phyloP scores from a whole-genome alignment of 768 basidiomycete genomes.

The Podaxis sp. region DNA sequence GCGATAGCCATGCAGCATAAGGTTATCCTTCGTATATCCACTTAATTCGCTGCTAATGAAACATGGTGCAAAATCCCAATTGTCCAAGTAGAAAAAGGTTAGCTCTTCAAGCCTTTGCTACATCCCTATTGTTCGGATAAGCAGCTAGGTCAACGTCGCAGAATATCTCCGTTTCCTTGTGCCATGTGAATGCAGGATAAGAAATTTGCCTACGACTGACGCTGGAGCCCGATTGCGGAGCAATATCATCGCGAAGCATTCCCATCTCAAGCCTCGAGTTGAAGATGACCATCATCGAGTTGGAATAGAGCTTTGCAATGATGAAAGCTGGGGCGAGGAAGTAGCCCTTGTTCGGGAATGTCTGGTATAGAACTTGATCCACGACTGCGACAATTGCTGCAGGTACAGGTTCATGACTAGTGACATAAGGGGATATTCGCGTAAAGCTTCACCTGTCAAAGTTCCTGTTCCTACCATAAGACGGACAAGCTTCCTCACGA shows the following conservation, averaged over 20 bases:
- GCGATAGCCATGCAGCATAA: too few species aligned
- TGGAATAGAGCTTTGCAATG: constrained; percentile 17
- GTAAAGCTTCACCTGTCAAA: constrained; percentile 14
- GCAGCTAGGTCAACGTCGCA: not conserved
- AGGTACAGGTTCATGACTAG: not conserved
- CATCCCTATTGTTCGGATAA: not conserved
- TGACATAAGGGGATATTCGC: not conserved
- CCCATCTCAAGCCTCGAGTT: constrained; percentile 8
- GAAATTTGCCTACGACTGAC: not conserved
- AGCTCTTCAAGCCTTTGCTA: not conserved
- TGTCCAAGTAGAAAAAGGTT: too few species aligned
- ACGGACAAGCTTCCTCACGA: constrained; percentile 16
- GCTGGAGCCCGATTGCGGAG: not conserved
- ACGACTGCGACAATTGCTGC: constrained; percentile 13
- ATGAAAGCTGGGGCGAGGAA: constrained; percentile 13
- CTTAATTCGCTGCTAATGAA: too few species aligned
- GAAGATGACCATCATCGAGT: constrained; percentile 18
- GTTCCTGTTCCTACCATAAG: constrained; percentile 19
- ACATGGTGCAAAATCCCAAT: too few species aligned
- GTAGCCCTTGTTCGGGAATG: constrained; percentile 7
- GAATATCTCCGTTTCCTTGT: not conserved
- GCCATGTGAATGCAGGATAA: not conserved
- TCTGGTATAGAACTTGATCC: constrained; percentile 9
- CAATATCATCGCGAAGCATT: not conserved
- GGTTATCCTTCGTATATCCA: too few species aligned